phyloP scores from a whole-genome alignment of 2,329 filamentous ascomycete species.

The Basipetospora sp. region DNA sequence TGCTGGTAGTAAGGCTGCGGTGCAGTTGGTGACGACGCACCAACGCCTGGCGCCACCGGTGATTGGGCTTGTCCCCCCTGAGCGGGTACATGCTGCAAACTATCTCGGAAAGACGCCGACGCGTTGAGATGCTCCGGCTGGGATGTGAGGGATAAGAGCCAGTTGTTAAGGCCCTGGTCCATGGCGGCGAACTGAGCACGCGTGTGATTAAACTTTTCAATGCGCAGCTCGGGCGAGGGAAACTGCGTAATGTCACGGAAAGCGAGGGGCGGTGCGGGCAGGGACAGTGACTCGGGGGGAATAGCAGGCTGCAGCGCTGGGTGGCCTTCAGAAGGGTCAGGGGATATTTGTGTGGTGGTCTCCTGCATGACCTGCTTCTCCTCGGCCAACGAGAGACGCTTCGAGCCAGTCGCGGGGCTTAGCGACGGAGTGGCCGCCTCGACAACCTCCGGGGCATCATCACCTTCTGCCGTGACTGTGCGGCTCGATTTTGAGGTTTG shows the following conservation, averaged over 20 bases:
- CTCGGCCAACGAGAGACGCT: conserved; percentile 2
- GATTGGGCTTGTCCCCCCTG: no score
- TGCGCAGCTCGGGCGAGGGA: conserved; percentile 49
- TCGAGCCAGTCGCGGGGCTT: neutral
- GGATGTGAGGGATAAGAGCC: conserved; percentile 33
- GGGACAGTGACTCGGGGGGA: neutral
- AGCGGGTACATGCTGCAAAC: neutral
- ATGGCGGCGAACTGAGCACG: conserved; percentile 54
- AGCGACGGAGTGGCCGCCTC: neutral
- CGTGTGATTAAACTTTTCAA: conserved; percentile 58
- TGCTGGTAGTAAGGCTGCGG: conserved; percentile 39
- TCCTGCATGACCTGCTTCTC: conserved; percentile 3
- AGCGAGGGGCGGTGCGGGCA: conserved; percentile 11
- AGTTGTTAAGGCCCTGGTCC: conserved; percentile 57
- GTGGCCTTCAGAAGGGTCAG: conserved; percentile 9
- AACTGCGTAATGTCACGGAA: conserved; percentile 70
- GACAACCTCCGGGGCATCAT: neutral
- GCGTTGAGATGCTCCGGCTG: conserved; percentile 9
- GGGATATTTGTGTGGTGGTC: neutral
- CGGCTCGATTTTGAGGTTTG: conserved; percentile 22
- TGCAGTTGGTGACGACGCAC: no score
- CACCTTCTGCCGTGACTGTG: neutral
- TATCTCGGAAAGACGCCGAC: neutral
- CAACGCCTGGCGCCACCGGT: no score
- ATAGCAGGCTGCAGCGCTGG: conserved; percentile 11